These are phyloP conservation scores for Ceratobasidium sp. DNA, from an alignment of 1,284 basidiomycete species.

Conservation along the genomic window DNA sequence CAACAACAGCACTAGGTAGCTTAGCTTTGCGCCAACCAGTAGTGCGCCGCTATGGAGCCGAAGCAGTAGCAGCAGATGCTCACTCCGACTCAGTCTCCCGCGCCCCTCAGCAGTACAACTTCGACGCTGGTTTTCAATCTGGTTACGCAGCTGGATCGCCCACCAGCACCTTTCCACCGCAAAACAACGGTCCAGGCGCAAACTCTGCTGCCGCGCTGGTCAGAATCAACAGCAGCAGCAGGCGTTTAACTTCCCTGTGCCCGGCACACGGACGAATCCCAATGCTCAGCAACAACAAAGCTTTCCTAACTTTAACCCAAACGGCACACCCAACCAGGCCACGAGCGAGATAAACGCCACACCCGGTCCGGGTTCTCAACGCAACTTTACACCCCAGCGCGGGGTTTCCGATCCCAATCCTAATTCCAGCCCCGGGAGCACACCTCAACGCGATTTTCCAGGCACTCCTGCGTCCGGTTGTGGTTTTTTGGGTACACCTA, in stretches of 20 bases:
- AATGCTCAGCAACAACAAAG: constrained; percentile 9
- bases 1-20: constrained; percentile 52
- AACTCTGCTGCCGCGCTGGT: constrained; percentile 15
- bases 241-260: constrained; percentile 26
- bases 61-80: constrained; percentile 44
- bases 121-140: constrained; percentile 29
- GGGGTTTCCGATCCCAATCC: constrained; percentile 26
- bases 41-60: constrained; percentile 8
- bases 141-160: constrained; percentile 25
- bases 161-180: constrained; percentile 36
- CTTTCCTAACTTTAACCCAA: constrained; percentile 25
- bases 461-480: constrained; percentile 18
- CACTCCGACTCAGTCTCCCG: constrained; percentile 48
- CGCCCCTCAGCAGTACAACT: constrained; percentile 45
- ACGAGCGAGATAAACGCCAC: constrained; percentile 1
- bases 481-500: constrained; percentile 33
- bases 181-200: constrained; percentile 35
- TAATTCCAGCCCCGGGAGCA: constrained; percentile 1
- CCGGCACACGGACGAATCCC: constrained; percentile 7
- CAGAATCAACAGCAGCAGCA: constrained; percentile 24
- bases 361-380: background rate
- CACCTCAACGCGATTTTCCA: constrained; percentile 38
- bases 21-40: constrained; percentile 30
- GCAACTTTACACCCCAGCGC: constrained; percentile 42
- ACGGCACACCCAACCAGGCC: constrained; percentile 14